Conservation (phyloP, 2,329 filamentous ascomycete genomes). For the Phialophora verrucosa region DNA sequence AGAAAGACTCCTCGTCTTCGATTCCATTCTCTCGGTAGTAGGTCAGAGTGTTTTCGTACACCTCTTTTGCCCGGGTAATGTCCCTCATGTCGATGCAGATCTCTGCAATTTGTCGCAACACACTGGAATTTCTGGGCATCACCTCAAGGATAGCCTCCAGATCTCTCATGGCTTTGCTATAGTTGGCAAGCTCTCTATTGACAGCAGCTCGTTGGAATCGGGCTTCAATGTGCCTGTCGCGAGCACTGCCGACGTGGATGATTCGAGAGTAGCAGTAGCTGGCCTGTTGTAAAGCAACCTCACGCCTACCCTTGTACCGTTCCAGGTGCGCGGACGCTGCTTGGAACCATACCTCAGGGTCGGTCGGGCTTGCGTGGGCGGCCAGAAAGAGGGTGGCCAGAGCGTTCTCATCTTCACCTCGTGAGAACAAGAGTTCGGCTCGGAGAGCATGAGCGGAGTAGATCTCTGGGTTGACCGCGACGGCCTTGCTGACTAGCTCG, state of each 20-base stretch:
- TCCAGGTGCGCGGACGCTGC: slow-evolving; percentile 62
- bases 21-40: slow-evolving; percentile 54
- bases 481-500: slow-evolving; percentile 54
- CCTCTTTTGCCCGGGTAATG: slow-evolving; percentile 54
- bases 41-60: slow-evolving; percentile 60
- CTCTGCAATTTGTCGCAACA: slow-evolving; percentile 63
- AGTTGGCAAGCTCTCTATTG: slow-evolving; percentile 57
- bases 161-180: slow-evolving; percentile 55
- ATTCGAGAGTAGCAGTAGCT: slow-evolving; percentile 61
- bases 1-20: slow-evolving; percentile 52
- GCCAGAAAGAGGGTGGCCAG: slow-evolving; percentile 63
- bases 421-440: slow-evolving; percentile 62
- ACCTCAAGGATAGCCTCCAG: slow-evolving; percentile 62
- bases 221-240: slow-evolving; percentile 51
- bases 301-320: slow-evolving; percentile 49
- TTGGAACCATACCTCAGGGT: slow-evolving; percentile 62
- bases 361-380: slow-evolving; percentile 61
- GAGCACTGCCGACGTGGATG: slow-evolving; percentile 58
- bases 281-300: slow-evolving; percentile 54
- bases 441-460: slow-evolving; percentile 66
- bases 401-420: slow-evolving; percentile 63
- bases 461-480: slow-evolving; percentile 66
- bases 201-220: slow-evolving; percentile 63
- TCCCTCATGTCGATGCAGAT: slow-evolving; percentile 60
- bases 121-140: slow-evolving; percentile 59